Evolutionary conservation across 345 rosid species (phyloP), one percentile per base, ranked within the genome.

Genomic region (Rubroshorea leprosula): DNA sequence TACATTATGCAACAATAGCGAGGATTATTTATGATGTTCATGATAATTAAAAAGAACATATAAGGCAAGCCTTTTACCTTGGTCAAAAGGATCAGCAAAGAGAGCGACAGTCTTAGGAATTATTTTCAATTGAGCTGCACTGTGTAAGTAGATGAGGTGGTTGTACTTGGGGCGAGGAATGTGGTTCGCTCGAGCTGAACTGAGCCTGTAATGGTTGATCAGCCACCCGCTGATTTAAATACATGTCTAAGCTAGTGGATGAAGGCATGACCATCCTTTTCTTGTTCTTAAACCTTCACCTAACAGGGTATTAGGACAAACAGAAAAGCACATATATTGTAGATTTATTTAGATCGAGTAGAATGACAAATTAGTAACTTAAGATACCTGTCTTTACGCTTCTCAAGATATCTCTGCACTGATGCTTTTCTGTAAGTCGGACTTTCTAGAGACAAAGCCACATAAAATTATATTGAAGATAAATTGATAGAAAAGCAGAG

Each of bases 271-370:
- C 54, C 51, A 61, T 43, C 60, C 69, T 76, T 69, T 68, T 72
- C 75, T 76, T 76, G 68, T 69, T 72, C 75, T 64, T 76, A 51
- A 70, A 76, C 77, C 77, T 76, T 76, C 81, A 76, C 60, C 81
- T 76, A 76, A 69, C 75, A 76, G 63, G 66, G 65, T 61, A 63
- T 76, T 68, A 72, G 80, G 58, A 54, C 44, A 51, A 29, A 52
- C 10, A 22, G 19, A 35, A 39, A 43, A n/a, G 19, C 54, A 62
- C 50, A 51, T 10, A 23, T 25, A 11, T 43, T 19, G 43, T 46
- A n/a, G 18, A 23, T 20, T 23, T 43, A 53, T 14, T 23, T 38
- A 5, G 48, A 18, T 41, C 23, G 17, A 24, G 23, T 24, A 3
- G 19, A 31, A 51, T 5, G 38, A 44, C 23, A 48, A 47, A 58